Evolutionary conservation across 371 early-diverging fungal species (phyloP).

Genomic region (Apophysomyces trapeziformis): DNA sequence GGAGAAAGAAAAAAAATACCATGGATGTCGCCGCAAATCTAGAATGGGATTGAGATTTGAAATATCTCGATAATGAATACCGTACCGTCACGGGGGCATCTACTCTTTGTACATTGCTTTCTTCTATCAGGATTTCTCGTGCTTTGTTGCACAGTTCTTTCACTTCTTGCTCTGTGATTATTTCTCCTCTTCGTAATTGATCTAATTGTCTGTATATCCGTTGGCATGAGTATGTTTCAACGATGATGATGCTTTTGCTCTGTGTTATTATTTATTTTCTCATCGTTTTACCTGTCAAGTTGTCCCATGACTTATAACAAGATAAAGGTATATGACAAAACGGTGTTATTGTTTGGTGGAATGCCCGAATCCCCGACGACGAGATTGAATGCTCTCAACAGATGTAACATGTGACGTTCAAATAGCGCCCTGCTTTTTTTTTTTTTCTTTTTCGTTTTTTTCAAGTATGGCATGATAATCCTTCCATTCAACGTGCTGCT

Average conservation of each 20-base stretch:
- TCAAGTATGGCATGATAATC: too few relatives aligned
- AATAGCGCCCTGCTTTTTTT: too few relatives aligned
- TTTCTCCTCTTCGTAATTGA: slow-evolving; percentile 86
- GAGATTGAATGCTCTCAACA: too few relatives aligned
- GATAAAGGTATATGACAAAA: too few relatives aligned
- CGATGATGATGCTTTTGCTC: background rate
- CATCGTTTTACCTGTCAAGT: slow-evolving; percentile 23
- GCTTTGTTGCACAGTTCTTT: slow-evolving; percentile 93
- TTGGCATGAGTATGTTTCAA: background rate
- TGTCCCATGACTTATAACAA: slow-evolving; percentile 35
- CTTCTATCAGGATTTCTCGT: slow-evolving; percentile 93
- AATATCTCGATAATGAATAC: background rate
- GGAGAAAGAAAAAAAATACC: slow-evolving; percentile 39
- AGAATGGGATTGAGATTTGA: slow-evolving; percentile 7
- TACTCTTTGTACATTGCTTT: slow-evolving; percentile 94
- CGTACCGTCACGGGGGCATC: slow-evolving; percentile 96
- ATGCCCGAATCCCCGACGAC: too few relatives aligned
- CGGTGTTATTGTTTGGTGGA: too few relatives aligned
- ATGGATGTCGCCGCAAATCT: slow-evolving; percentile 99
- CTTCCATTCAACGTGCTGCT: too few relatives aligned
- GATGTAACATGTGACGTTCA: too few relatives aligned
- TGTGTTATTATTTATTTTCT: too few relatives aligned
- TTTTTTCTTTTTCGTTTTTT: too few relatives aligned
- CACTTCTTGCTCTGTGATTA: slow-evolving; percentile 92
- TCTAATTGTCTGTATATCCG: slow-evolving; percentile 74